Conservation (phyloP, 2,329 filamentous ascomycete species). For the Calonectria pteridis region DNA sequence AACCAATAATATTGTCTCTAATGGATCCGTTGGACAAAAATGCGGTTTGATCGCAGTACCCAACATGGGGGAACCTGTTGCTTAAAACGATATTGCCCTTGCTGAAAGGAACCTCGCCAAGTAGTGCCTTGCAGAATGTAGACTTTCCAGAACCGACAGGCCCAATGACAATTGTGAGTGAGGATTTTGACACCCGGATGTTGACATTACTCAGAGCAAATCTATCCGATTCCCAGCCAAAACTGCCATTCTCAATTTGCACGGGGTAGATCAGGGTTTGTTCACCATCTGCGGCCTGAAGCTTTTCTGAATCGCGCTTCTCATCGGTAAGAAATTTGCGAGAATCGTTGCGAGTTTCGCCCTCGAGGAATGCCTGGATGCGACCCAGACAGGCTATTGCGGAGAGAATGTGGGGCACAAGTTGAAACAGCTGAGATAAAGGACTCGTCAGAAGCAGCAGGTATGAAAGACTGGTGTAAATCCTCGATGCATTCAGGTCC, state of each 20-base stretch:
- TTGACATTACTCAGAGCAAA: conserved; percentile 8
- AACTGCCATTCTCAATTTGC: conserved; percentile 8
- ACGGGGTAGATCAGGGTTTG: not conserved
- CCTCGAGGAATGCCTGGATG: conserved; percentile 51
- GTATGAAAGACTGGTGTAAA: conserved; percentile 48
- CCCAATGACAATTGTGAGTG: conserved; percentile 47
- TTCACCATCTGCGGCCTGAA: no score
- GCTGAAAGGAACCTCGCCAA: conserved; percentile 37
- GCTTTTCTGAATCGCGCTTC: not conserved
- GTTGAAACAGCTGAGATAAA: conserved; percentile 44
- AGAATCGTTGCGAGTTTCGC: conserved; percentile 31
- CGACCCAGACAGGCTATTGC: conserved; percentile 47
- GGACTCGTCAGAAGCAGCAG: conserved; percentile 48
- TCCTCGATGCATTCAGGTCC: conserved; percentile 36
- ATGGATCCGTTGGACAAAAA: conserved; percentile 7
- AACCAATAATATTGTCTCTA: conserved; percentile 13
- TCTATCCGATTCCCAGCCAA: conserved; percentile 20
- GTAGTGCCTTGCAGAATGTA: conserved; percentile 50
- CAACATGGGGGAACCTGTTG: not conserved
- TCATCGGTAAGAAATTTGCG: conserved; percentile 10
- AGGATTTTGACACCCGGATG: conserved; percentile 1
- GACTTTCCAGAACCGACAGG: conserved; percentile 50
- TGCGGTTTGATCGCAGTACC: conserved; percentile 19
- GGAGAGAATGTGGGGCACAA: conserved; percentile 43
- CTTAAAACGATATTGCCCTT: not conserved